Base-by-base conservation (phyloP, 2,329 filamentous ascomycete genomes). In the Ceratocystis cacaofunesta region DNA sequence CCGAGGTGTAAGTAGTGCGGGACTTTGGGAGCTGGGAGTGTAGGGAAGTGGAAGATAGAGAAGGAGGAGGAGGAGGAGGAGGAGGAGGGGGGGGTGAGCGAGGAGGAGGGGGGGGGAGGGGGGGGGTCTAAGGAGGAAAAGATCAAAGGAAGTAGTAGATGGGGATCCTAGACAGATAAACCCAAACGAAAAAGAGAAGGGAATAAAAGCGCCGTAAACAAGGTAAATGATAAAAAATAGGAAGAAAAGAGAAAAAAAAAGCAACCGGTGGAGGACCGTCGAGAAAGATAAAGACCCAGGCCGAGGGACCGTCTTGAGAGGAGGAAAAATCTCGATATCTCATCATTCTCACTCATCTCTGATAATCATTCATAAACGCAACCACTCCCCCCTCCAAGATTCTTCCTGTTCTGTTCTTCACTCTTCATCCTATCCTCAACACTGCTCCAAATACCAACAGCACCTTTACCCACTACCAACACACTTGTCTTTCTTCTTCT, bases 121-220 rank as follows among this genome's bases (percentile, higher is more conserved):
- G n/a, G 43, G 28, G n/a, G 12, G 28, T 50, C 7, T 46, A 41
- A n/a, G 32, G 30, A 63, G n/a, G 12, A 52, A 28, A 61, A 25
- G 43, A 61, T 25, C 50, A 43, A 50, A 50, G 48, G 46, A 61
- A 41, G 62, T 8, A 61, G 22, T 12, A 61, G n/a, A 57, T 5
- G 19, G 50, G 52, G 52, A 36, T 58, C 52, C 25, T 30, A 36
- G 32, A 36, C 19, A 55, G 25, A 64, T 55, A 41, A 64, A 55
- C 19, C n/a, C 25, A 64, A 62, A 62, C 15, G 22, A 43, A 43
- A 60, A 64, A 60, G 46, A 60, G 8, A 22, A 28, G 55, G 52
- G 44, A 25, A 60, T 41, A 46, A 64, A 46, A 65, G 41, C n/a
- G 41, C 46, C 55, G 58, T 61, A 50, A 65, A 30, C 32, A 30